Conservation (phyloP, 805 yeast species). For the Teunomyces pallodes region DNA sequence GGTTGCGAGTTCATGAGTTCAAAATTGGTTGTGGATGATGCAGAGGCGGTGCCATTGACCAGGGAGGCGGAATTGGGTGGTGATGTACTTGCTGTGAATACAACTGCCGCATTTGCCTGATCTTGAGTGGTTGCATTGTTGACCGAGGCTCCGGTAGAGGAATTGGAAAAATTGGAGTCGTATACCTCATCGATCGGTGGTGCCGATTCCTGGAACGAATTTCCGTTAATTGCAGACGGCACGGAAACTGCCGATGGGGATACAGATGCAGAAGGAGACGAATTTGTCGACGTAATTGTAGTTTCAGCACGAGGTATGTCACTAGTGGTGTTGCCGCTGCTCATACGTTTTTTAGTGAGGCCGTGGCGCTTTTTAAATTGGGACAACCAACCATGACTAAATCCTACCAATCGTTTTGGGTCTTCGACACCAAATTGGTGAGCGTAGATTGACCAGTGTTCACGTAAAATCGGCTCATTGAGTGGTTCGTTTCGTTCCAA, state of each 20-base stretch:
- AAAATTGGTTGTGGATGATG: constrained; percentile 11
- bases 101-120: neutral
- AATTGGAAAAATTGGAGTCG: constrained; percentile 11
- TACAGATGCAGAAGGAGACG: constrained; percentile 4
- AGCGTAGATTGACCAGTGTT: constrained; percentile 56
- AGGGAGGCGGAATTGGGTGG: constrained; percentile 7
- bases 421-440: constrained; percentile 56
- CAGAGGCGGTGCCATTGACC: constrained; percentile 1
- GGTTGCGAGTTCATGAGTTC: constrained; percentile 21
- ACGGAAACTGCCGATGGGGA: constrained; percentile 7
- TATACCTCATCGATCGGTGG: constrained; percentile 11
- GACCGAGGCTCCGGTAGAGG: constrained; percentile 5
- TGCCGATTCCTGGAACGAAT: neutral
- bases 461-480: constrained; percentile 54
- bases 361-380: constrained; percentile 62
- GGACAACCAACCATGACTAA: constrained; percentile 63
- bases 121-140: constrained; percentile 1
- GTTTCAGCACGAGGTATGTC: neutral
- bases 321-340: constrained; percentile 10
- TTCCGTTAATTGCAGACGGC: neutral
- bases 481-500: constrained; percentile 44
- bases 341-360: constrained; percentile 33
- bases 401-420: constrained; percentile 53
- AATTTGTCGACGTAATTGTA: neutral
- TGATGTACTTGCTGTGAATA: constrained; percentile 6